phyloP scores from a whole-genome alignment of 2,329 filamentous ascomycete species.

The Penicillium paneum region DNA sequence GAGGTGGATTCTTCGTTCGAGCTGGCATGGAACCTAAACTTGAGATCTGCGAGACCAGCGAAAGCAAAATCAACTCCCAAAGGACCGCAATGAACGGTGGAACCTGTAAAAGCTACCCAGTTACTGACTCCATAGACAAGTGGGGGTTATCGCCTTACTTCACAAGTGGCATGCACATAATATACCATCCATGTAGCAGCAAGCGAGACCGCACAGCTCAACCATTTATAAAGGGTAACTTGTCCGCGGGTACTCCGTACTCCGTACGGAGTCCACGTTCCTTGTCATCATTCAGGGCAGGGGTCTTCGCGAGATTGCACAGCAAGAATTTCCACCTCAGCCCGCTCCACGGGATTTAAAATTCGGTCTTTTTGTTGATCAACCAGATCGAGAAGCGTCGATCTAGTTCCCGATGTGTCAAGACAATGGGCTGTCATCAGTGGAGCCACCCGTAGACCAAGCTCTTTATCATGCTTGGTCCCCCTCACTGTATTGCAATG shows the following conservation, averaged over 20 bases:
- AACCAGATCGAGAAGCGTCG: constrained; percentile 10
- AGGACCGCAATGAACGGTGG: neutral
- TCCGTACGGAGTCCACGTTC: neutral
- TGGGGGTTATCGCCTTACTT: neutral
- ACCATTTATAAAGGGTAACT: neutral
- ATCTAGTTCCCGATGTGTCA: constrained; percentile 22
- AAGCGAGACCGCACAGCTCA: neutral
- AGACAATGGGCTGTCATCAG: constrained; percentile 1
- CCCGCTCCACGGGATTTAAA: neutral
- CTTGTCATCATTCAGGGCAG: neutral
- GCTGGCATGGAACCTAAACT: neutral
- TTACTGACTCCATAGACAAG: neutral
- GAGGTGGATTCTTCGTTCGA: neutral
- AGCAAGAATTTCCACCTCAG: neutral
- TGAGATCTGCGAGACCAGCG: neutral
- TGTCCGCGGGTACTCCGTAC: neutral
- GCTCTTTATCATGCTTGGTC: neutral
- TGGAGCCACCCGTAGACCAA: neutral
- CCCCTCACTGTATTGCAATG: neutral
- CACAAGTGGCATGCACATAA: neutral
- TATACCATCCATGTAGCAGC: neutral
- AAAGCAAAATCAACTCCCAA: neutral
- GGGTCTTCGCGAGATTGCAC: too few species aligned
- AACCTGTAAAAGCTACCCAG: neutral
- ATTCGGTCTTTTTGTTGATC: neutral